These are phyloP conservation scores for Gnomoniopsis sp. DNA, from an alignment of 2,329 filamentous ascomycete genomes.

Conservation along the genomic window DNA sequence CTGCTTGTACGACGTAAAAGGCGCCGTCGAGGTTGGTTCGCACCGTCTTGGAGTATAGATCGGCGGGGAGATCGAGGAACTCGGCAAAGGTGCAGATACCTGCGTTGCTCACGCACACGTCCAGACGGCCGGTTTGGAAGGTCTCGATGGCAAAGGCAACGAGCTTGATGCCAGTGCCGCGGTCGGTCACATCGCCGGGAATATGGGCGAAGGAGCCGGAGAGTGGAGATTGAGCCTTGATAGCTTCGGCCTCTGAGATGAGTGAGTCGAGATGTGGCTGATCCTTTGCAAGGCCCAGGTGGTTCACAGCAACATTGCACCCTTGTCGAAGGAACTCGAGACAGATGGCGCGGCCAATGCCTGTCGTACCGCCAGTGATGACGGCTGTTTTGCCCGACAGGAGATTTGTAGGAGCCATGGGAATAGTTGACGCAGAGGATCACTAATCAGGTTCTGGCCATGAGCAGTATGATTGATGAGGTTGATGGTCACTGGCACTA, in stretches of 20 bases:
- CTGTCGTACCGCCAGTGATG: slow-evolving; percentile 82
- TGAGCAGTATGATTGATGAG: no score
- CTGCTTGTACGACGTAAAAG: slow-evolving; percentile 85
- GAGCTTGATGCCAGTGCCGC: slow-evolving; percentile 66
- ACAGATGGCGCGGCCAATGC: slow-evolving; percentile 82
- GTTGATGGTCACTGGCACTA: no score
- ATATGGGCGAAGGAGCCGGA: slow-evolving; percentile 62
- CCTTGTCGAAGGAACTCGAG: slow-evolving; percentile 76
- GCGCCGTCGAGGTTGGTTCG: slow-evolving; percentile 81
- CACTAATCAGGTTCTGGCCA: no score
- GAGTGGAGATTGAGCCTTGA: slow-evolving; percentile 32
- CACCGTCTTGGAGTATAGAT: slow-evolving; percentile 69
- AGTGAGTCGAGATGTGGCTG: slow-evolving; percentile 50
- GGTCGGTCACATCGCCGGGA: slow-evolving; percentile 72
- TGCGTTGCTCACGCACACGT: slow-evolving; percentile 84
- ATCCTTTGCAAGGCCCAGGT: slow-evolving; percentile 60
- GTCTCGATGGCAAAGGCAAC: slow-evolving; percentile 62
- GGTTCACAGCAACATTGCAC: slow-evolving; percentile 76
- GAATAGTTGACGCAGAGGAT: no score
- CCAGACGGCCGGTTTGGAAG: slow-evolving; percentile 55
- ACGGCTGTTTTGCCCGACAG: slow-evolving; percentile 75
- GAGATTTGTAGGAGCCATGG: slow-evolving; percentile 51
- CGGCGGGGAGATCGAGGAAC: slow-evolving; percentile 70
- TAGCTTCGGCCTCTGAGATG: slow-evolving; percentile 45
- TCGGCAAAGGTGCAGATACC: slow-evolving; percentile 86